Evolutionary conservation across 1,139 yeast genomes (phyloP).

Genomic region (Waltiozyma sp.): DNA sequence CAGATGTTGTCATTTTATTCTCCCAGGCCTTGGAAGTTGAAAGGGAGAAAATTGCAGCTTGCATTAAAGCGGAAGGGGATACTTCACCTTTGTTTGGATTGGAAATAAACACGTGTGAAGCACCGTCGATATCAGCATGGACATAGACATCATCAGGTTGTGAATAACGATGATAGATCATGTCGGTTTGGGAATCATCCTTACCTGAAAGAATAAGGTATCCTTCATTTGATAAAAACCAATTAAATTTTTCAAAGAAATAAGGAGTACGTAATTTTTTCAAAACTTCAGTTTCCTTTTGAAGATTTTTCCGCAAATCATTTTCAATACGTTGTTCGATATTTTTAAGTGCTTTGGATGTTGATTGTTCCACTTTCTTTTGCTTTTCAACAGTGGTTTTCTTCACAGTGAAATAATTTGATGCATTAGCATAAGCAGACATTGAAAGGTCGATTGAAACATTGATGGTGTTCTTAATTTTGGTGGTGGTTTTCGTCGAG

Average conservation of each 20-base stretch:
- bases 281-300: slow-evolving; percentile 51
- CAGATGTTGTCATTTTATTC: slow-evolving; percentile 63
- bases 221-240: slow-evolving; percentile 89
- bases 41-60: slow-evolving; percentile 79
- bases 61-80: slow-evolving; percentile 81
- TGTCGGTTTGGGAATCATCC: slow-evolving; percentile 75
- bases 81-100: slow-evolving; percentile 43
- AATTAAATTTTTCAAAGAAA: slow-evolving; percentile 90
- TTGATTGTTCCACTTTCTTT: slow-evolving; percentile 67
- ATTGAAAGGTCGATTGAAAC: slow-evolving; percentile 59
- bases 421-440: slow-evolving; percentile 85
- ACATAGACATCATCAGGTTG: slow-evolving; percentile 62
- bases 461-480: slow-evolving; percentile 24
- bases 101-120: slow-evolving; percentile 68
- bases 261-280: slow-evolving; percentile 59
- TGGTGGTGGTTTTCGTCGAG: slow-evolving; percentile 7
- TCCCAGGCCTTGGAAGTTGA: slow-evolving; percentile 90
- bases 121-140: slow-evolving; percentile 63
- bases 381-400: slow-evolving; percentile 72
- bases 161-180: slow-evolving; percentile 71
- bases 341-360: slow-evolving; percentile 69
- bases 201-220: slow-evolving; percentile 81
- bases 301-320: slow-evolving; percentile 59
- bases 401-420: slow-evolving; percentile 72
- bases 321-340: slow-evolving; percentile 72